These are phyloP conservation scores for Macrophomina pseudophaseolina DNA, from an alignment of 2,329 filamentous ascomycete species.

Conservation along the genomic window DNA sequence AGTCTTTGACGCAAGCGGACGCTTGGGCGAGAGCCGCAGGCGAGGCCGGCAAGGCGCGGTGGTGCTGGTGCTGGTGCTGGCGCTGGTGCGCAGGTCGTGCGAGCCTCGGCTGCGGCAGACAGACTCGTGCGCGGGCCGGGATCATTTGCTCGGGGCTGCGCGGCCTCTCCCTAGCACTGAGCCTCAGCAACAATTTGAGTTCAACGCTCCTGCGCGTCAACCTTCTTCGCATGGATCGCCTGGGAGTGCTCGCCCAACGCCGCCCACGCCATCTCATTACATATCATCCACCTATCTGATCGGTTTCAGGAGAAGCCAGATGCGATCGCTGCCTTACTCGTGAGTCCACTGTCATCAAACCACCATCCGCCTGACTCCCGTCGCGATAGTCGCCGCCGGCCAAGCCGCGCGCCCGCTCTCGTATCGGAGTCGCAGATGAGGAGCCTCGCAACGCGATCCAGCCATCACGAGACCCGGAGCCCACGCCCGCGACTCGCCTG, in stretches of 20 bases:
- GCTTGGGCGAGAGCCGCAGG: conserved; percentile 6
- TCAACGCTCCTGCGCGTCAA: conserved; percentile 20
- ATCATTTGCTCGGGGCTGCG: neutral
- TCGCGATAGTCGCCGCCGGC: conserved; percentile 6
- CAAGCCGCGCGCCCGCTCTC: conserved; percentile 8
- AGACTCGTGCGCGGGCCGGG: neutral
- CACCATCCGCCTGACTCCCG: neutral
- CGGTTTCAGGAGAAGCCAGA: conserved; percentile 22
- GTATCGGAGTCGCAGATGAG: neutral
- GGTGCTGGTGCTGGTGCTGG: too few relatives aligned
- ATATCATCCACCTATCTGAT: conserved; percentile 15
- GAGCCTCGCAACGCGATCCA: neutral
- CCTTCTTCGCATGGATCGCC: conserved; percentile 24
- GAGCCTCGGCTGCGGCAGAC: conserved; percentile 8
- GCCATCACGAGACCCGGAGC: conserved; percentile 1
- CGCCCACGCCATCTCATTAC: conserved; percentile 20
- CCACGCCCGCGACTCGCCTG: neutral
- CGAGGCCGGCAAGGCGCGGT: neutral
- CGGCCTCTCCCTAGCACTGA: neutral
- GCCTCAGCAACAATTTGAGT: neutral
- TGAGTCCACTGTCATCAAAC: conserved; percentile 6
- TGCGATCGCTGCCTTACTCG: conserved; percentile 17
- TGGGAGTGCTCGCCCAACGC: conserved; percentile 7
- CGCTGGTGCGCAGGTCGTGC: neutral
- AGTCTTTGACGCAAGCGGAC: conserved; percentile 8